Percentiles rank a stretch among this genome's conserved stretches.
Conservation (phyloP, 1,139 yeast species). For the Suhomyces atakaporum region DNA sequence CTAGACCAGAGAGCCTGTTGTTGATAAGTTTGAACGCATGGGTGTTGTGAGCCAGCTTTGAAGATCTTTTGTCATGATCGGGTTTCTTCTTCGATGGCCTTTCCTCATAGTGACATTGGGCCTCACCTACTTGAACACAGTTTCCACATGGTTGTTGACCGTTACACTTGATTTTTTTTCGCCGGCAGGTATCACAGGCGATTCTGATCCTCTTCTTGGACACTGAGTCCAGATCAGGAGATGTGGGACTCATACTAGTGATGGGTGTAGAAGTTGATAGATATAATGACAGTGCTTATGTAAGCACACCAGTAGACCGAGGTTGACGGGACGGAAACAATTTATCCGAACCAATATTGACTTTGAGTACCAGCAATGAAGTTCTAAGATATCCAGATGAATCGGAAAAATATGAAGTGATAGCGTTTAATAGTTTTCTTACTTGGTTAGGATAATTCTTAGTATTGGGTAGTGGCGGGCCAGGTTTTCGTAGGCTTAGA, state of each 20-base stretch:
- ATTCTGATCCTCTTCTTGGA: slow-evolving; percentile 19
- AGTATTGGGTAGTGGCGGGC: too few species aligned
- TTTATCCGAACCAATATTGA: too few species aligned
- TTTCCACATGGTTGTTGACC: slow-evolving; percentile 26
- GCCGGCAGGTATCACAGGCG: slow-evolving; percentile 31
- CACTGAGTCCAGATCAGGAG: slow-evolving; percentile 2
- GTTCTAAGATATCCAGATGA: too few species aligned
- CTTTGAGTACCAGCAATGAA: too few species aligned
- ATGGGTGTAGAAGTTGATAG: background rate
- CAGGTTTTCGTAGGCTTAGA: too few species aligned
- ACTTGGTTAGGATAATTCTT: too few species aligned
- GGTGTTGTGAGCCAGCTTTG: slow-evolving; percentile 9
- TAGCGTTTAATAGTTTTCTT: too few species aligned
- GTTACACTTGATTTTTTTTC: slow-evolving; percentile 29
- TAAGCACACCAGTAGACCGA: too few species aligned
- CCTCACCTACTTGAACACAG: slow-evolving; percentile 22
- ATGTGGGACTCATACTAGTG: background rate
- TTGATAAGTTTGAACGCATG: slow-evolving; percentile 22
- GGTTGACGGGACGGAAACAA: too few species aligned
- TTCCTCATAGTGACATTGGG: slow-evolving; percentile 32
- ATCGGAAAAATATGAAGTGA: too few species aligned
- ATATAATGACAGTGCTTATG: background rate
- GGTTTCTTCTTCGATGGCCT: slow-evolving; percentile 22
- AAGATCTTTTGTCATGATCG: slow-evolving; percentile 2
- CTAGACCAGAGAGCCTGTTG: slow-evolving; percentile 25